Percentiles rank a stretch among this genome's conserved stretches.
phyloP scores from a whole-genome alignment of 2,329 filamentous ascomycete species.

The Ophiocordyceps camponoti-leonardi region DNA sequence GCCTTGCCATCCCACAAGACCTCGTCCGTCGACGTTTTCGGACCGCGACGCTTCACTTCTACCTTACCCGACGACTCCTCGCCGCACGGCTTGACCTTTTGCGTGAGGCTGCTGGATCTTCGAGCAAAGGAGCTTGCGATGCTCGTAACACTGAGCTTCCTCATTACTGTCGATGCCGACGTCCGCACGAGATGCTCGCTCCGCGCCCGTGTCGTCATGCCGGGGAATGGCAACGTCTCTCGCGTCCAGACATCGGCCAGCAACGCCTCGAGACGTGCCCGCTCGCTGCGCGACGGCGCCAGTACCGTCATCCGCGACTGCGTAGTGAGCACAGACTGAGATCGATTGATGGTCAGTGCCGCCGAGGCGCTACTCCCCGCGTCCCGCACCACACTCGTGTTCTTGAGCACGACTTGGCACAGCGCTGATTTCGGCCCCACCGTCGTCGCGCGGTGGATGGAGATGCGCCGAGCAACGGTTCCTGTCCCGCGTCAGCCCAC shows the following conservation, averaged over 20 bases:
- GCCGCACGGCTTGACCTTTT: conserved; percentile 2
- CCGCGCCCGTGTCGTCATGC: conserved; percentile 50
- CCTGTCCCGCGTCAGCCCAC: conserved; percentile 19
- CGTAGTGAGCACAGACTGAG: conserved; percentile 61
- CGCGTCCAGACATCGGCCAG: conserved; percentile 73
- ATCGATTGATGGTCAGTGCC: conserved; percentile 48
- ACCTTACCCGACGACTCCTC: neutral
- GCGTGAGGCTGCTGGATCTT: conserved; percentile 40
- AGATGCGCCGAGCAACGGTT: conserved; percentile 49
- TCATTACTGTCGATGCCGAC: conserved; percentile 74
- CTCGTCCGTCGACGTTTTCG: neutral
- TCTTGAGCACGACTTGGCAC: conserved; percentile 71
- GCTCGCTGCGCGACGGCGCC: conserved; percentile 56
- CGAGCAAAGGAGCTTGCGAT: conserved; percentile 62
- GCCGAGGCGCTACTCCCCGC: conserved; percentile 21
- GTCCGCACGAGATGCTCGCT: conserved; percentile 57
- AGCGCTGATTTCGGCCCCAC: conserved; percentile 49
- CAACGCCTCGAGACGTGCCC: conserved; percentile 57
- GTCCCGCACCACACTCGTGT: conserved; percentile 55
- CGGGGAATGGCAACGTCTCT: conserved; percentile 65
- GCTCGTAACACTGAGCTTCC: conserved; percentile 70
- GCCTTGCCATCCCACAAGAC: neutral
- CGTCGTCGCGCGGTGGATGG: conserved; percentile 63
- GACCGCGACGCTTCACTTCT: neutral
- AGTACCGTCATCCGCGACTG: conserved; percentile 51